Conservation (phyloP, 2,329 filamentous ascomycete genomes). For the Claviceps purpurea region DNA sequence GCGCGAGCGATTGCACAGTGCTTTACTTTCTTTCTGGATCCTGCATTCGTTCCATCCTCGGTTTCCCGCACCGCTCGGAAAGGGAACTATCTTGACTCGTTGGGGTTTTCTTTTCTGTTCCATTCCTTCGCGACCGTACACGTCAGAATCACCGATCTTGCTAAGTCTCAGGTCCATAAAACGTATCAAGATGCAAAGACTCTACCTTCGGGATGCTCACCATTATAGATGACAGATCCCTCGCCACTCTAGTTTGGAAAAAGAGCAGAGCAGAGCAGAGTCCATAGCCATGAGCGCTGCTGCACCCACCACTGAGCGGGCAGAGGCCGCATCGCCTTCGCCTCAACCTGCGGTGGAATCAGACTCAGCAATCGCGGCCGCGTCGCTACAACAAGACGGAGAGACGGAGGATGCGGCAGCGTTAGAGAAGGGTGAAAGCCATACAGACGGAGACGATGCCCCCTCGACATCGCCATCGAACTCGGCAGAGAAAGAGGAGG, state of each 20-base stretch:
- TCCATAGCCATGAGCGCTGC: constrained; percentile 5
- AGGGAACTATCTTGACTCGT: neutral
- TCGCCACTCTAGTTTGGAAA: constrained; percentile 2
- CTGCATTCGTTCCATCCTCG: neutral
- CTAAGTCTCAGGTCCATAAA: constrained; percentile 24
- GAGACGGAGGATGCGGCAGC: constrained; percentile 4
- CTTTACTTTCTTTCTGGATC: neutral
- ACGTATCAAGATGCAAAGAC: constrained; percentile 21
- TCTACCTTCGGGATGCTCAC: constrained; percentile 23
- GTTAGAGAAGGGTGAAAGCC: neutral
- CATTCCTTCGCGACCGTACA: neutral
- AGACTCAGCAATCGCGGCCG: neutral
- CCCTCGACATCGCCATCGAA: neutral
- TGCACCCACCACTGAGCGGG: neutral
- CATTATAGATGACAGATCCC: constrained; percentile 20
- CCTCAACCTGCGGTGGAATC: constrained; percentile 8
- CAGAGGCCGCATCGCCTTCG: neutral
- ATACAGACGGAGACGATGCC: neutral
- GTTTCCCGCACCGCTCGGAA: neutral
- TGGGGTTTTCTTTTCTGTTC: neutral
- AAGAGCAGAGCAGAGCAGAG: constrained; percentile 2
- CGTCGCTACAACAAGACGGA: constrained; percentile 5
- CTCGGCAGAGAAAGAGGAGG: constrained; percentile 2
- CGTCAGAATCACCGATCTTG: constrained; percentile 9
- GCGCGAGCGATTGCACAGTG: neutral